Percentiles rank a stretch among this genome's conserved stretches.
phyloP scores from a whole-genome alignment of 306 rosid species.

The Quercus dentata region DNA sequence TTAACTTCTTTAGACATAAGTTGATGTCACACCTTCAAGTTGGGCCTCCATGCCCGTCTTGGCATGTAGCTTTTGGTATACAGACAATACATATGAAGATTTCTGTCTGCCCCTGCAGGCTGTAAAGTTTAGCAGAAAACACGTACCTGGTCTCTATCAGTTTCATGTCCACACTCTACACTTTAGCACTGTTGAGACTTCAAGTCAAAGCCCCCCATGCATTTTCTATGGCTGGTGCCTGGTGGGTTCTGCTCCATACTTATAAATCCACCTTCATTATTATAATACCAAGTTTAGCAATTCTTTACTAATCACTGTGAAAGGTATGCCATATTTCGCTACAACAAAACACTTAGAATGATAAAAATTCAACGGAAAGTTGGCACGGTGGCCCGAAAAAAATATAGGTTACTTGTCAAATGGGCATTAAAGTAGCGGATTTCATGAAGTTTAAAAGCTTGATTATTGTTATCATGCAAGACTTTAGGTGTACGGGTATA shows the following conservation, averaged over 20 bases:
- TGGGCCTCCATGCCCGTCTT: background rate
- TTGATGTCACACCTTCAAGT: background rate
- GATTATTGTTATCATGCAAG: background rate
- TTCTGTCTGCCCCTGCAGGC: constrained; percentile 3
- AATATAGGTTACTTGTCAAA: background rate
- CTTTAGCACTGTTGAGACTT: background rate
- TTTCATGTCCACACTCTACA: background rate
- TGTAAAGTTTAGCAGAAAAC: constrained; percentile 20
- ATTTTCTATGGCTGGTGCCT: constrained; percentile 9
- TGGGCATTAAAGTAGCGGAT: background rate
- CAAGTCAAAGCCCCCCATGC: background rate
- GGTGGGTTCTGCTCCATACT: constrained; percentile 5
- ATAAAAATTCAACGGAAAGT: background rate
- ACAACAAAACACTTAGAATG: background rate
- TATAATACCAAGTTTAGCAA: background rate
- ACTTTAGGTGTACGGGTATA: background rate
- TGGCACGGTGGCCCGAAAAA: background rate
- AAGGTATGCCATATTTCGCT: background rate
- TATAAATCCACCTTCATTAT: background rate
- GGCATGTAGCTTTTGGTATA: background rate
- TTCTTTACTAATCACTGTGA: background rate
- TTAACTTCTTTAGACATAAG: background rate
- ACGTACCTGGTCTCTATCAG: constrained; percentile 8
- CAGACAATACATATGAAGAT: background rate
- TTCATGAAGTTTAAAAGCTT: background rate